Evolutionary conservation across 495 filamentous ascomycete species (phyloP), one percentile per base, ranked within the genome.

Genomic region (Cercophora samala): DNA sequence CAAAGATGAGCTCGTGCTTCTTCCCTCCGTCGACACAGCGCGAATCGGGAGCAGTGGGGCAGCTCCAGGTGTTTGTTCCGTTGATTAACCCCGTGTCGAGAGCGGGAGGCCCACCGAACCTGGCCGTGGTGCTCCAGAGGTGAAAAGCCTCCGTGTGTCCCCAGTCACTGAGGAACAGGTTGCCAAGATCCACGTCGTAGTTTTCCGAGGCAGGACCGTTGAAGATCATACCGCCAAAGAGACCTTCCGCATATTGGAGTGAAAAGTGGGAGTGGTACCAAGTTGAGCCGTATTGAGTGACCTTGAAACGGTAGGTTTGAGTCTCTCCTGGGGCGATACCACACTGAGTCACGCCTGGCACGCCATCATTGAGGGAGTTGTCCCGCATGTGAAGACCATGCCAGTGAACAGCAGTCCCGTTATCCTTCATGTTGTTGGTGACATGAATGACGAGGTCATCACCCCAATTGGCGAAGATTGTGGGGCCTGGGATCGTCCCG

Each of bases 401-500:
- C 74, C 74, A 78, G 64, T 78, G 76, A 37, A 78, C 71, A 19
- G 68, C 64, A 1, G 76, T 78, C 22, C 74, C 75, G 29, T 26
- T 52, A 32, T 71, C 65, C 25, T 59, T 8, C 64, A 77, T 70
- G n/a, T 58, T 63, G 61, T 68, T 68, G 32, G 69, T 71, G 8
- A 71, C 67, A 23, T 68, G 64, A 51, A 90, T 60, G 46, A 66
- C 37, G 74, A 84, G 67, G 18, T 74, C 80, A 67, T 86, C 83
- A 15, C 80, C 84, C 65, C 79, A 76, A 65, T 82, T 77, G n/a
- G 78, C 78, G 68, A 81, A 78, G 64, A 88, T 81, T 13, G 83
- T 66, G 5, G 85, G 85, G 1, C 86, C 86, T 0, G 85, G 86
- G 32, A 81, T 80, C 51, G 79, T 78, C 18, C 81, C 82, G 69